Evolutionary conservation across 2,329 filamentous ascomycete species (phyloP), one percentile per base, ranked within the genome.

Genomic region (Metarhizium humberi): DNA sequence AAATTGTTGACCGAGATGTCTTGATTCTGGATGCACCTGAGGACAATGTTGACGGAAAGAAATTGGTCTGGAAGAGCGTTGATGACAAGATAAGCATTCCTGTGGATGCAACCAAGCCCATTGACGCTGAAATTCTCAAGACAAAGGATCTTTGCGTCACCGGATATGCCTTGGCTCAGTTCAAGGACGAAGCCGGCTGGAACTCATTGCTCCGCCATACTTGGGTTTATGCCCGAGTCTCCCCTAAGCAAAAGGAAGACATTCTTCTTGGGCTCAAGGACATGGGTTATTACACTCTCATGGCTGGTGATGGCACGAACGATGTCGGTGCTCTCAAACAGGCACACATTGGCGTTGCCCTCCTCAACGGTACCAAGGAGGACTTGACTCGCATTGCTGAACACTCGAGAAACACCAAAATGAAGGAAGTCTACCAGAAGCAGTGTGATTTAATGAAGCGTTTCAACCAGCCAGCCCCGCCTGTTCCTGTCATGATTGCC

Each of bases 391-490:
- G 87, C 69, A 99, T 99, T 64, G 87, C 88, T 30, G 94, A 97
- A 67, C 92, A 99, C 72, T 86, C 88, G 66, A 87, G 94, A 63
- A 95, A 91, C 71, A 95, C 87, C 45, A 95, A 91, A 79, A 95
- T 99, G 89, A 97, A 96, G 79, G 92, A 96, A 61, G 83, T 99
- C 60, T 99, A 99, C 69, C 90, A 97, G 75, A 97, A 99, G 78
- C 94, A 99, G 71, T 81, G 88, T 55, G 78, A 85, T 50, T 80
- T 99, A 70, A 96, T 99, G 90, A 82, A 87, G 67, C 84, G 92
- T 60, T 99, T 97, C 80, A 96, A 95, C 69, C 92, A 96, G 71
- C 90, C 92, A 14, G 71, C 84, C 2, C 94, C 94, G n/a, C 94
- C 94, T 0, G 88, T 97, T 1, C 94, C 94, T n/a, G 75, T 86